phyloP scores from a whole-genome alignment of 306 rosid species.

The Dalbergia cultrata region DNA sequence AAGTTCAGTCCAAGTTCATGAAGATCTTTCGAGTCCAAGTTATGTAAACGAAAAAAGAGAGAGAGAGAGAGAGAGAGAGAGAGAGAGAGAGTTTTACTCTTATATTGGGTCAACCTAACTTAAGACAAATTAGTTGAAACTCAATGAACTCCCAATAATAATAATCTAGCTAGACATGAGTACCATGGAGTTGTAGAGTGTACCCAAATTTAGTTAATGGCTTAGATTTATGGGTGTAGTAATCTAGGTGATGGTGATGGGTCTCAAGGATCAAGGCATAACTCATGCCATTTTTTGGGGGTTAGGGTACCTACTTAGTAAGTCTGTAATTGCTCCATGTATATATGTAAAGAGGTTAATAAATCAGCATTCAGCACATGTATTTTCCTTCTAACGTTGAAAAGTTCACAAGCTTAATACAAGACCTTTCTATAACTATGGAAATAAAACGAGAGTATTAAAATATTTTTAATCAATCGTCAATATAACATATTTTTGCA shows the following conservation, averaged over 20 bases:
- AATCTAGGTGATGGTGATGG: background rate
- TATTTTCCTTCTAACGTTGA: background rate
- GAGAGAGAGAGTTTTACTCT: too few relatives aligned
- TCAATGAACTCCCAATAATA: background rate
- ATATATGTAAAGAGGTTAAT: conserved; percentile 9
- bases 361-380: conserved; percentile 4
- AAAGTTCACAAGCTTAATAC: conserved; percentile 2
- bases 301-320: background rate
- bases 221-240: conserved; percentile 22
- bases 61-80: too few relatives aligned
- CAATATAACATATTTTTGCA: too few relatives aligned
- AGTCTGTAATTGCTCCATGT: conserved; percentile 18
- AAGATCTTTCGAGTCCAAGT: background rate
- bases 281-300: conserved; percentile 41
- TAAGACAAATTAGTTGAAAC: too few relatives aligned
- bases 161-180: background rate
- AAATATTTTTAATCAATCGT: too few relatives aligned
- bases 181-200: background rate
- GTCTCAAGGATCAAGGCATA: conserved; percentile 31
- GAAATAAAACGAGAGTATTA: background rate
- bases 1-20: background rate
- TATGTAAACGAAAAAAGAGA: too few relatives aligned
- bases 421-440: background rate
- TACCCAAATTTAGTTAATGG: conserved; percentile 26
- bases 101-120: too few relatives aligned